These are phyloP conservation scores for Penstemon davidsonii DNA, from an alignment of 257 asterid species.

Conservation along the genomic window DNA sequence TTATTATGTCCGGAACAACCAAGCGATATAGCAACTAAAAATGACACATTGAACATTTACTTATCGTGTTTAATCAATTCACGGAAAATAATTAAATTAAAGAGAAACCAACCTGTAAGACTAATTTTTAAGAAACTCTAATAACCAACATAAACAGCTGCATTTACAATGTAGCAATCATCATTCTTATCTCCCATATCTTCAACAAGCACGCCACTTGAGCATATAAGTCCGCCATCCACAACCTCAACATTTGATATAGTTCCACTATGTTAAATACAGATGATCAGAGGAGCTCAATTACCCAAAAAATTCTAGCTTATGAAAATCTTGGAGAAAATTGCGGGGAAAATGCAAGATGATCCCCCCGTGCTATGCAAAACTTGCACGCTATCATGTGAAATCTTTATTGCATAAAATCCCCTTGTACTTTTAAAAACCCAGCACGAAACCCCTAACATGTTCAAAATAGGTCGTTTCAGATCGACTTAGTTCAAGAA, in stretches of 20 bases:
- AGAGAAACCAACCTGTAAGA: conserved; percentile 34
- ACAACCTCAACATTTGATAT: conserved; percentile 74
- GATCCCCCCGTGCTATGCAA: too few species aligned
- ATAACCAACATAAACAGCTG: conserved; percentile 91
- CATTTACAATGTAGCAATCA: conserved; percentile 84
- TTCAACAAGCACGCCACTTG: conserved; percentile 86
- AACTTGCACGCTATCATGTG: too few species aligned
- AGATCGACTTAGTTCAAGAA: too few species aligned
- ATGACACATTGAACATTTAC: neutral
- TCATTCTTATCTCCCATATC: conserved; percentile 95
- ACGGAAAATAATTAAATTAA: neutral
- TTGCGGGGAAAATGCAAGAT: too few species aligned
- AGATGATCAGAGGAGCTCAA: conserved; percentile 14
- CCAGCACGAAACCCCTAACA: too few species aligned
- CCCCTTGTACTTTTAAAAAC: too few species aligned
- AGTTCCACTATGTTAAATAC: conserved; percentile 51
- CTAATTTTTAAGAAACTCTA: conserved; percentile 28
- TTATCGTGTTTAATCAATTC: neutral
- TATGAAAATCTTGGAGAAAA: neutral
- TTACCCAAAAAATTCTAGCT: neutral
- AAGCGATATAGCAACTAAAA: neutral
- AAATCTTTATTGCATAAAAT: too few species aligned
- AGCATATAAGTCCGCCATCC: conserved; percentile 84
- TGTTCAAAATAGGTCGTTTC: too few species aligned
- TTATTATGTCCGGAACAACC: neutral